These are phyloP conservation scores for Botrytis pseudocinerea DNA, from an alignment of 2,329 filamentous ascomycete genomes.

Conservation along the genomic window DNA sequence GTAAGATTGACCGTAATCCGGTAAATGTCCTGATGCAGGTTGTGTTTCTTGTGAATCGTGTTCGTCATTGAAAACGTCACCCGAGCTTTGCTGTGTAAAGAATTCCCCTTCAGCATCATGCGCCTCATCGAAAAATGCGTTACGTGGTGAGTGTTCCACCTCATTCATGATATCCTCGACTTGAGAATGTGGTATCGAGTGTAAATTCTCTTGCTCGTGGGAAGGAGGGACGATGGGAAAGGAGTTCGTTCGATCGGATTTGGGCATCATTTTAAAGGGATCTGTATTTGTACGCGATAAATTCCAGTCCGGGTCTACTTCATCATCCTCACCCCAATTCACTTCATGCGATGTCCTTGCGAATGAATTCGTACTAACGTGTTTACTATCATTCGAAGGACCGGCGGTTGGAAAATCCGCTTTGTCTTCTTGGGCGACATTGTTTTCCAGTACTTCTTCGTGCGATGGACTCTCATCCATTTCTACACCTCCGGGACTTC, in stretches of 20 bases:
- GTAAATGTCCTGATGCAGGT: conserved; percentile 12
- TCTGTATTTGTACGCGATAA: conserved; percentile 55
- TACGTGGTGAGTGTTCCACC: conserved; percentile 46
- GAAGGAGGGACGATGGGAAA: conserved; percentile 58
- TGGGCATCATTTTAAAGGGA: conserved; percentile 60
- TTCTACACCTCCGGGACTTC: conserved; percentile 36
- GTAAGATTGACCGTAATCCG: conserved; percentile 31
- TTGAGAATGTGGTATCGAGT: conserved; percentile 51
- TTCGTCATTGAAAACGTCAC: conserved; percentile 34
- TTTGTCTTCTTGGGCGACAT: conserved; percentile 27
- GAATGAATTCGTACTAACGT: conserved; percentile 63
- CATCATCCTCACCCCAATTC: conserved; percentile 59
- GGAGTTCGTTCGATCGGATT: conserved; percentile 60
- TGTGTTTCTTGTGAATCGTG: conserved; percentile 11
- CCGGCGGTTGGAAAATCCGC: conserved; percentile 33
- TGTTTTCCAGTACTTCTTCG: conserved; percentile 23
- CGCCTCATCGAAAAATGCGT: conserved; percentile 42
- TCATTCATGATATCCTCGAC: conserved; percentile 55
- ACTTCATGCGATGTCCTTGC: conserved; percentile 63
- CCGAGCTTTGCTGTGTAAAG: conserved; percentile 44
- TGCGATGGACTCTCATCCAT: conserved; percentile 34
- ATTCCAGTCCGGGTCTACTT: conserved; percentile 54
- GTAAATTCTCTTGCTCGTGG: conserved; percentile 37
- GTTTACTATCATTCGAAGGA: conserved; percentile 48
- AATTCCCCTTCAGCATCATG: conserved; percentile 49